Base-by-base conservation (phyloP, 371 early-diverging fungal genomes). In the Massospora cicadina region DNA sequence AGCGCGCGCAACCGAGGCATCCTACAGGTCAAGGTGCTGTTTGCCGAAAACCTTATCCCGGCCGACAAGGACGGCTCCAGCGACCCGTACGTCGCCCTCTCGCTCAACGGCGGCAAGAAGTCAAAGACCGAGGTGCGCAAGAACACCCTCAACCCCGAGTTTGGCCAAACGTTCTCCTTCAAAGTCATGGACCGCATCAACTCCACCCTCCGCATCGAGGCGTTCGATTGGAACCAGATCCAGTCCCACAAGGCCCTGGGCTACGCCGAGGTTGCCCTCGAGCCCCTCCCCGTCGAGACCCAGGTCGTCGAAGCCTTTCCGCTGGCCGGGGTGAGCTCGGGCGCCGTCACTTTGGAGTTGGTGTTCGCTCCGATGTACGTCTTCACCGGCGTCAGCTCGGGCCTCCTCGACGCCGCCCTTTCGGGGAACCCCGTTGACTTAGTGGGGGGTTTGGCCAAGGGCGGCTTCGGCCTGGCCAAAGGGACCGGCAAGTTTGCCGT, bases 201-300 rank as follows among this genome's bases (percentile, higher is more conserved):
- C 23, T 13, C 55, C 23, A 65, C 1, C 54, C 32, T 53, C 58
- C 29, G 33, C 12, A 27, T 62, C n/a, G 90, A 90, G 68, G 80
- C 87, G 17, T 87, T 81, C 74, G 89, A 89, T 71, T 89, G 88
- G 88, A 89, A 90, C 68, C 84, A 86, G 71, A 63, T 90, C 26
- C 69, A 74, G 43, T 72, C 77, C 10, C 78, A 80, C 67, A 78
- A 76, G 55, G 80, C 82, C 25, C 72, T 90, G 17, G 68, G 66
- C 21, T 7, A 13, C 1, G 67, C 58, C 54, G 27, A 27, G 43
- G 28, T 66, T 13, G 26, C 58, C 54, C 30, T 68, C 24, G 28
- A 30, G 2, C 54, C 55, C 1, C 21, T 65, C 26, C 13, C 13
- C 2, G 28, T 62, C 24, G 62, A 62, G 24, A 28, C 53, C 24